phyloP scores from a whole-genome alignment of 2,329 filamentous ascomycete species.

The Aspergillus clavatus region DNA sequence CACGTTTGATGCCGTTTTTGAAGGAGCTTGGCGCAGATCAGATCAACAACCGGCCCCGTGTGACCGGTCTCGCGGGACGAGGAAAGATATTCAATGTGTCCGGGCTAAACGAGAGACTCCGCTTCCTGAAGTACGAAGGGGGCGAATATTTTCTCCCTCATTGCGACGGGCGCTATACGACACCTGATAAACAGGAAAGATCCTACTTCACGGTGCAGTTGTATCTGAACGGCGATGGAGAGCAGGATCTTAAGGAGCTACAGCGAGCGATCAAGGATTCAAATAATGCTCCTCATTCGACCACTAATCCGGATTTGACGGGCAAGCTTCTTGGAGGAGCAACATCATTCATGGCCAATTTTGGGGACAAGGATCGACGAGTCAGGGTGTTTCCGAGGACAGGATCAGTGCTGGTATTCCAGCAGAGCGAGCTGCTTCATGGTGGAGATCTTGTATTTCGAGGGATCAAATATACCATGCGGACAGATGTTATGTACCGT shows the following conservation, averaged over 20 bases:
- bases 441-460: slow-evolving; percentile 51
- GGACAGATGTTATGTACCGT: slow-evolving; percentile 53
- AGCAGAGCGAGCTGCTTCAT: slow-evolving; percentile 51
- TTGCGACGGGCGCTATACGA: slow-evolving; percentile 61
- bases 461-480: slow-evolving; percentile 52
- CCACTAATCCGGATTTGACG: slow-evolving; percentile 20
- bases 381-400: slow-evolving; percentile 46
- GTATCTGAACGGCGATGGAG: slow-evolving; percentile 48
- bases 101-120: slow-evolving; percentile 65
- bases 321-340: slow-evolving; percentile 48
- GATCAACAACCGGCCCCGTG: slow-evolving; percentile 31
- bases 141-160: slow-evolving; percentile 73
- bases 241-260: slow-evolving; percentile 31
- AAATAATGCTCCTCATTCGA: slow-evolving; percentile 10
- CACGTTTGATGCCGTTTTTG: slow-evolving; percentile 47
- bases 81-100: slow-evolving; percentile 34
- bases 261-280: slow-evolving; percentile 15
- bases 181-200: slow-evolving; percentile 48
- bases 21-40: slow-evolving; percentile 46
- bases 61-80: slow-evolving; percentile 44
- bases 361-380: slow-evolving; percentile 26
- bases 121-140: slow-evolving; percentile 67
- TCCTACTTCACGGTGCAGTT: slow-evolving; percentile 54
- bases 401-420: slow-evolving; percentile 53
- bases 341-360: slow-evolving; percentile 47